Evolutionary conservation across 2,329 filamentous ascomycete species (phyloP).

Genomic region (Hypoxylon sp.): DNA sequence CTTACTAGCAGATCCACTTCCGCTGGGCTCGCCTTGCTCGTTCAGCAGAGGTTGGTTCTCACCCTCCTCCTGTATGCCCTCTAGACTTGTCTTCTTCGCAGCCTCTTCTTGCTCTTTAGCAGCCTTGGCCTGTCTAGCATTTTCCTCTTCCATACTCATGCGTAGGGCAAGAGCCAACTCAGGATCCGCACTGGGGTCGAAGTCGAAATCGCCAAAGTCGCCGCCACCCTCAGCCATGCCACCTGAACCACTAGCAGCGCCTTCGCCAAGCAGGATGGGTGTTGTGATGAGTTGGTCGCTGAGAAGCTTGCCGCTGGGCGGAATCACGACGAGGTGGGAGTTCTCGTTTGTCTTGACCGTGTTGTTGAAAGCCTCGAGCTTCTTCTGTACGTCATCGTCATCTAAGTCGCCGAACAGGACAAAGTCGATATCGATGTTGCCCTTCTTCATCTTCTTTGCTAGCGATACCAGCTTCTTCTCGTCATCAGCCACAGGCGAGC

Average conservation of each 20-base stretch:
- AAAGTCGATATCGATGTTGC: slow-evolving; percentile 93
- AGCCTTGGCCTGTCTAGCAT: slow-evolving; percentile 90
- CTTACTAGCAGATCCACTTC: slow-evolving; percentile 65
- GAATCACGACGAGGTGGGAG: slow-evolving; percentile 91
- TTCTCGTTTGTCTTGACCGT: slow-evolving; percentile 92
- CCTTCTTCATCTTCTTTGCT: slow-evolving; percentile 99
- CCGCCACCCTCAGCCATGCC: slow-evolving; percentile 72
- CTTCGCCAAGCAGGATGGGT: slow-evolving; percentile 90
- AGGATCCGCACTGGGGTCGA: slow-evolving; percentile 92
- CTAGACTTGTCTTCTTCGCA: slow-evolving; percentile 81
- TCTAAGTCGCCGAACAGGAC: slow-evolving; percentile 95
- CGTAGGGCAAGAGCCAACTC: slow-evolving; percentile 93
- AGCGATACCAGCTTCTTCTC: slow-evolving; percentile 90
- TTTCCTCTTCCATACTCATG: slow-evolving; percentile 99
- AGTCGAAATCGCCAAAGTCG: slow-evolving; percentile 84
- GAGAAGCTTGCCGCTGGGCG: slow-evolving; percentile 90
- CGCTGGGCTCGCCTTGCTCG: slow-evolving; percentile 75
- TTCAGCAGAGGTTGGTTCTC: slow-evolving; percentile 77
- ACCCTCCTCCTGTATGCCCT: slow-evolving; percentile 85
- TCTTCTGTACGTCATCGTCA: slow-evolving; percentile 89
- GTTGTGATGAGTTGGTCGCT: slow-evolving; percentile 92
- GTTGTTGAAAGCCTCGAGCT: slow-evolving; percentile 93
- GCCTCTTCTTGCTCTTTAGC: slow-evolving; percentile 81
- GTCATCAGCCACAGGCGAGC: slow-evolving; percentile 90
- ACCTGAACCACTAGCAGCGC: slow-evolving; percentile 69